Evolutionary conservation across 768 basidiomycete species (phyloP).

Genomic region (Rubroboletus satanas): DNA sequence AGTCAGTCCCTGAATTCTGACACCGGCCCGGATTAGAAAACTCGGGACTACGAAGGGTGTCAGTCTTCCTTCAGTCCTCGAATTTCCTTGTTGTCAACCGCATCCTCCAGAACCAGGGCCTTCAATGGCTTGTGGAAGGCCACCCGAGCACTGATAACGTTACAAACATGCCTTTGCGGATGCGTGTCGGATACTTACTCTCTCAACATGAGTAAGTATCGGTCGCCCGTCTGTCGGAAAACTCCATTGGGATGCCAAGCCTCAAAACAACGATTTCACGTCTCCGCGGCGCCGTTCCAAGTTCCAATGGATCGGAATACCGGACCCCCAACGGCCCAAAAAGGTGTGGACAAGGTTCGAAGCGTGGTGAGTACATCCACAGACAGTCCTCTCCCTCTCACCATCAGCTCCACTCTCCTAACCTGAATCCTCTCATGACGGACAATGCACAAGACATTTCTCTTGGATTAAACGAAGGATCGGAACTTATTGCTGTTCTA

Average conservation of each 20-base stretch:
- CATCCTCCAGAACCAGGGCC: background rate
- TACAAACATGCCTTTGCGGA: background rate
- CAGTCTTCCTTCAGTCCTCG: background rate
- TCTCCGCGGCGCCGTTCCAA: background rate
- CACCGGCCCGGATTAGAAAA: background rate
- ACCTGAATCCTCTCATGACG: background rate
- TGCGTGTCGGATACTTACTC: background rate
- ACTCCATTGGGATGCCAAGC: background rate
- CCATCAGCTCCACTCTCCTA: background rate
- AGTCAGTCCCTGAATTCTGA: background rate
- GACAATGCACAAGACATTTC: background rate
- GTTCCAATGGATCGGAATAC: background rate
- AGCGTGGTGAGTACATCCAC: background rate
- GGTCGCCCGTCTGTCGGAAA: background rate
- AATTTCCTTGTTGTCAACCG: no score
- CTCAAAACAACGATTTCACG: background rate
- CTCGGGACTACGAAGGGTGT: background rate
- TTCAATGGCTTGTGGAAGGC: no score
- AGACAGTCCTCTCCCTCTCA: background rate
- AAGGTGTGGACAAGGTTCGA: background rate
- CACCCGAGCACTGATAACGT: background rate
- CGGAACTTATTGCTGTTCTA: conserved; percentile 14
- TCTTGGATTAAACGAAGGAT: conserved; percentile 6
- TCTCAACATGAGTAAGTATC: background rate
- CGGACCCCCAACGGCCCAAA: background rate